These are phyloP conservation scores for Eremothecium cymbalariae DNA, from an alignment of 1,139 yeast species.

Conservation along the genomic window DNA sequence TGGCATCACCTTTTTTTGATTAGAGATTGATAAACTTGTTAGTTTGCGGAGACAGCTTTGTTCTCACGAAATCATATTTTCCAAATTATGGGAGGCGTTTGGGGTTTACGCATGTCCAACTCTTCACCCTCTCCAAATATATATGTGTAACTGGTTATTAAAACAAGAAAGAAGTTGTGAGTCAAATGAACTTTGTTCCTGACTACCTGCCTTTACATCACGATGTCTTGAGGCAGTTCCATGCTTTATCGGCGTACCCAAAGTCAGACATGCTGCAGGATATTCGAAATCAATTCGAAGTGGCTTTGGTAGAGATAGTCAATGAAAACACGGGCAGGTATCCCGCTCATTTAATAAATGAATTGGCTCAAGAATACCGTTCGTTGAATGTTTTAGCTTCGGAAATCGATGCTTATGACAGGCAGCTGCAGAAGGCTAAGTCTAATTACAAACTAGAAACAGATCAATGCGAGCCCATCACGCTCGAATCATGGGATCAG, in stretches of 20 bases:
- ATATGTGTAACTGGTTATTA: neutral
- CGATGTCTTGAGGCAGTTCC: slow-evolving; percentile 6
- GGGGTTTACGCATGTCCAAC: no score
- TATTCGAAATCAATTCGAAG: slow-evolving; percentile 5
- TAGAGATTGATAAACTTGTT: no score
- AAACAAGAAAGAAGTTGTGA: neutral
- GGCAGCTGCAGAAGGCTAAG: slow-evolving; percentile 6
- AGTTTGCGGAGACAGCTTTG: no score
- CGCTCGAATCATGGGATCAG: slow-evolving; percentile 16
- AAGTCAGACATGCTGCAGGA: slow-evolving; percentile 6
- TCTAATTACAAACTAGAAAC: slow-evolving; percentile 8
- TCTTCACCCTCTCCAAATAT: no score
- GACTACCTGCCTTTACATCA: slow-evolving; percentile 10
- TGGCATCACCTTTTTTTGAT: no score
- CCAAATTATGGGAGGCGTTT: no score
- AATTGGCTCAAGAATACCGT: neutral
- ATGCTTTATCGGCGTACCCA: slow-evolving; percentile 5
- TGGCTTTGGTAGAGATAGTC: slow-evolving; percentile 5
- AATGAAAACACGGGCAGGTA: slow-evolving; percentile 3
- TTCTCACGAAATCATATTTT: no score
- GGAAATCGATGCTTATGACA: neutral
- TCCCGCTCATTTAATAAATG: slow-evolving; percentile 4
- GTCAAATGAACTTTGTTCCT: slow-evolving; percentile 4
- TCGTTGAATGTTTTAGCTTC: neutral
- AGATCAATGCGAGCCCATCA: slow-evolving; percentile 10